Evolutionary conservation across 2,329 filamentous ascomycete genomes (phyloP).

Genomic region (Trichothecium sympodiale): DNA sequence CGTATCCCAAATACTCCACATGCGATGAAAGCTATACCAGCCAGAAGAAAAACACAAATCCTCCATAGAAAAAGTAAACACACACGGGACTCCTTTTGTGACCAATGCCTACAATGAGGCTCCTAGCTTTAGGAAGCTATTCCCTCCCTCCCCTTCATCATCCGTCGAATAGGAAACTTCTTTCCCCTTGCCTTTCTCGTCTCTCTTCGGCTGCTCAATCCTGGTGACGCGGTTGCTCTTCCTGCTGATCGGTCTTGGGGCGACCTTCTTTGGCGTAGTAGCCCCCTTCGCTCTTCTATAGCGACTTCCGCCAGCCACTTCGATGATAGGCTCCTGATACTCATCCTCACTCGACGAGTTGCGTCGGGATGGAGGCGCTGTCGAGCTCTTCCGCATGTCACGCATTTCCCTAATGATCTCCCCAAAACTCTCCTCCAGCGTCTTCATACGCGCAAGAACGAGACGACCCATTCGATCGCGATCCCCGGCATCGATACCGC

Average conservation of each 20-base stretch:
- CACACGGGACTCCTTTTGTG: background rate
- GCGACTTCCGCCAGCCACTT: constrained; percentile 14
- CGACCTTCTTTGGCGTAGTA: constrained; percentile 14
- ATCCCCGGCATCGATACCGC: constrained; percentile 26
- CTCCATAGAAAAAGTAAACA: no score
- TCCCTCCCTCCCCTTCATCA: constrained; percentile 20
- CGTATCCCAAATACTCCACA: no score
- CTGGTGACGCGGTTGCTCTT: constrained; percentile 30
- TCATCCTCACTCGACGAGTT: constrained; percentile 38
- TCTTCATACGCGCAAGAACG: constrained; percentile 84
- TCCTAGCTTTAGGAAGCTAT: constrained; percentile 19
- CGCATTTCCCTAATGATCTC: constrained; percentile 78
- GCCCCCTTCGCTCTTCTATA: constrained; percentile 14
- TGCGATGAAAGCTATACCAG: no score
- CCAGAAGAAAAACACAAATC: no score
- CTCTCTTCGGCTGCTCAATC: constrained; percentile 15
- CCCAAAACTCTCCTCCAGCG: constrained; percentile 79
- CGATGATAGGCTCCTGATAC: constrained; percentile 12
- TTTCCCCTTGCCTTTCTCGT: constrained; percentile 36
- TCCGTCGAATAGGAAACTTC: constrained; percentile 26
- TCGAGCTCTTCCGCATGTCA: constrained; percentile 40
- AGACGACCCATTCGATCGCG: constrained; percentile 66
- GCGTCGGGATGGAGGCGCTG: constrained; percentile 34
- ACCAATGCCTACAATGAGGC: constrained; percentile 27
- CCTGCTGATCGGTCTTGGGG: constrained; percentile 23